Conservation (phyloP, 1,284 basidiomycete species). For the Erythrobasidium hasegawianum region DNA sequence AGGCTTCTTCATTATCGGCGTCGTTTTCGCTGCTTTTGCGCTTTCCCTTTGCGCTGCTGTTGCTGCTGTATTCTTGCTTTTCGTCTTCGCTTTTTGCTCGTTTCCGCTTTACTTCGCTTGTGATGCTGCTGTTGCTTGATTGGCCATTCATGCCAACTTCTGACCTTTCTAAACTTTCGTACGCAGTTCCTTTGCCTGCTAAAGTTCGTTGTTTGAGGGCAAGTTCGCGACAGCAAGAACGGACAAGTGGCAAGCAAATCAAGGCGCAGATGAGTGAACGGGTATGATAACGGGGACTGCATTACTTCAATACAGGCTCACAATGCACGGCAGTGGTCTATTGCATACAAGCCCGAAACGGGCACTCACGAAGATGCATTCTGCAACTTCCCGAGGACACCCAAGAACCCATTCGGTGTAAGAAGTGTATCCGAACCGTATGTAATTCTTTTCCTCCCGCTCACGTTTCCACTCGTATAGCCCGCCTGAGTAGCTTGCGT, state of each 20-base stretch:
- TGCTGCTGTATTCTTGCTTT: not conserved
- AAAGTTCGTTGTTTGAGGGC: no score
- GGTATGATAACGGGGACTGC: no score
- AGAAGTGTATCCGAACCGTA: conserved; percentile 96
- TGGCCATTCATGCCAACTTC: not conserved
- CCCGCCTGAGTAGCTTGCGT: conserved; percentile 16
- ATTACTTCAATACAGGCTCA: no score
- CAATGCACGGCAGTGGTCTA: no score
- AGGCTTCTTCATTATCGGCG: conserved; percentile 11
- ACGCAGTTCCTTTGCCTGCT: not conserved
- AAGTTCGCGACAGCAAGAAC: no score
- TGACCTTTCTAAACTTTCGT: not conserved
- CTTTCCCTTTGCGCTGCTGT: conserved; percentile 9
- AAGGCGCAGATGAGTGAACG: no score
- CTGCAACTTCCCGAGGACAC: conserved; percentile 13
- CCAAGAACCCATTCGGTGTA: conserved; percentile 79
- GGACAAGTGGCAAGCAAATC: no score
- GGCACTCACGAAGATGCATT: not conserved
- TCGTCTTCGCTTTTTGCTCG: not conserved
- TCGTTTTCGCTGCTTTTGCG: conserved; percentile 1
- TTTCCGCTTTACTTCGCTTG: no score
- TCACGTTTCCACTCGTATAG: conserved; percentile 40
- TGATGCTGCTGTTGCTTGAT: not conserved
- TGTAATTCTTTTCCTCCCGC: conserved; percentile 69
- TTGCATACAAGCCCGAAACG: no score